Conservation (phyloP, 352 stramenopile species). For the Thalassiosira delicatula region DNA sequence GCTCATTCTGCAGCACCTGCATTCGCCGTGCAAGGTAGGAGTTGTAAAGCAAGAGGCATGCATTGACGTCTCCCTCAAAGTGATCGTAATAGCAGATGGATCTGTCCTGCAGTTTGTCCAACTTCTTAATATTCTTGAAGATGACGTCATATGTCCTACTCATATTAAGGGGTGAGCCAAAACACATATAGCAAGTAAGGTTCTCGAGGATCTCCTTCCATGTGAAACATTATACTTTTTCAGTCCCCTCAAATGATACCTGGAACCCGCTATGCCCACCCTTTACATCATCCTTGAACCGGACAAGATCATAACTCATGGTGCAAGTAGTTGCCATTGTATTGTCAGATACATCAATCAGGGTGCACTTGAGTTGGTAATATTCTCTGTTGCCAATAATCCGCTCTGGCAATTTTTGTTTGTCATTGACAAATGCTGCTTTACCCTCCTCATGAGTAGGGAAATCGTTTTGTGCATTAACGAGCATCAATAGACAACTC, state of each 20-base stretch:
- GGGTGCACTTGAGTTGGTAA: background rate
- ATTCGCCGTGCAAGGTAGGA: background rate
- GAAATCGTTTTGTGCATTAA: background rate
- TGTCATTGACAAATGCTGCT: background rate
- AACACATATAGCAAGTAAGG: background rate
- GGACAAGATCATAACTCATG: background rate
- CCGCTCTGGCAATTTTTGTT: background rate
- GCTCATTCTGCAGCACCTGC: background rate
- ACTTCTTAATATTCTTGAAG: background rate
- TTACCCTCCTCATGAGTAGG: background rate
- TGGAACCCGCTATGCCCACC: background rate
- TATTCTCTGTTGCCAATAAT: background rate
- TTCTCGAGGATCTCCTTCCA: background rate
- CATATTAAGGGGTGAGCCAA: background rate
- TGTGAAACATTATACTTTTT: background rate
- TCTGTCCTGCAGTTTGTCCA: background rate
- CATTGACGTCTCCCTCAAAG: no score
- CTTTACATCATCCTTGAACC: slow-evolving; percentile 14
- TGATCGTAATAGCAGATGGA: background rate
- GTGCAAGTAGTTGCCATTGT: background rate
- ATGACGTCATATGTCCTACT: background rate
- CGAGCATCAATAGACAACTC: background rate
- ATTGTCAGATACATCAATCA: background rate
- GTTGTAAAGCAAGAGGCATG: background rate
- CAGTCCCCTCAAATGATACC: background rate